Percentiles rank a stretch among this genome's conserved stretches.
These are phyloP conservation scores for Cicer yamashitae DNA, from an alignment of 306 rosid genomes.

Conservation along the genomic window DNA sequence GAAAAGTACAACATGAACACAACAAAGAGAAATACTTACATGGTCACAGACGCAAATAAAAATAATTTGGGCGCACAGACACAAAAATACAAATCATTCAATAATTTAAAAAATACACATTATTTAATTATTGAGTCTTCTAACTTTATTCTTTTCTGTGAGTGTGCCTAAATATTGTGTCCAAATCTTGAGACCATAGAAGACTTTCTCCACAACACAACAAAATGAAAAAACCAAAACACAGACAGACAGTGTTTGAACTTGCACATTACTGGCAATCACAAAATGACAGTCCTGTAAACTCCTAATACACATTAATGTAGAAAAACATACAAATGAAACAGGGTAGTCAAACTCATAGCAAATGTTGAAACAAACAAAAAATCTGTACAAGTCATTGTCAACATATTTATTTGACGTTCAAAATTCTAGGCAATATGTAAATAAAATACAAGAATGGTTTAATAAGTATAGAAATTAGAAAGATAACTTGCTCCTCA, in stretches of 20 bases:
- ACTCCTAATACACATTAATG: neutral
- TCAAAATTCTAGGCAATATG: neutral
- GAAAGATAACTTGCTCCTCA: neutral
- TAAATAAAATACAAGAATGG: neutral
- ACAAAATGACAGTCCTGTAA: neutral
- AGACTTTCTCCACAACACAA: neutral
- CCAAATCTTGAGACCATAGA: too few species aligned
- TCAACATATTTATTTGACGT: neutral
- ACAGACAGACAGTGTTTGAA: neutral
- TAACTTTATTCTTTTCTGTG: too few species aligned
- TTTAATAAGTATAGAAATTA: neutral
- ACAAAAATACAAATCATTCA: too few species aligned
- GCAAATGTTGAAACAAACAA: neutral
- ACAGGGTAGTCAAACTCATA: conserved; percentile 14
- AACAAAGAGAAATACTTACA: neutral
- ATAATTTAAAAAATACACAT: too few species aligned
- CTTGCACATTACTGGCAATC: neutral
- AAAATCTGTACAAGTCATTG: neutral
- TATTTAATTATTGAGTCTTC: too few species aligned
- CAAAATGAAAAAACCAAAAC: neutral
- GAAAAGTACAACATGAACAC: conserved; percentile 32
- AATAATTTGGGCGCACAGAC: too few species aligned
- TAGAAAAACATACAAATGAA: conserved; percentile 36
- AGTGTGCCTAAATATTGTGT: too few species aligned
- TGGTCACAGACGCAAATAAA: too few species aligned